Evolutionary conservation across 176 grass and related monocot genomes (phyloP).

Genomic region (Areca catechu): DNA sequence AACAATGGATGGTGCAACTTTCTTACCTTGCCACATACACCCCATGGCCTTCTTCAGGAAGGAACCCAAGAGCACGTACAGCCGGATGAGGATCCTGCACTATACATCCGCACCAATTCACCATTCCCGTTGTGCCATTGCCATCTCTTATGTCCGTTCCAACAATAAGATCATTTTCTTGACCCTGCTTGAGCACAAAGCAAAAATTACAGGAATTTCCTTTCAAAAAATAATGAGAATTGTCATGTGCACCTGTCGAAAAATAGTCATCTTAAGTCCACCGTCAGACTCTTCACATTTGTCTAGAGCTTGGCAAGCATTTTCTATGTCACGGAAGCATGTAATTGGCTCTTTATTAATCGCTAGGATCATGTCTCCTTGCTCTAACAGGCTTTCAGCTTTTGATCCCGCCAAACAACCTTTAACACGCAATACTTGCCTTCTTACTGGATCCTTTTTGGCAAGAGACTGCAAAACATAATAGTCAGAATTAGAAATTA

Average conservation of each 20-base stretch:
- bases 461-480: slow-evolving; percentile 48
- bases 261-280: slow-evolving; percentile 79
- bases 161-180: slow-evolving; percentile 78
- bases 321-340: slow-evolving; percentile 89
- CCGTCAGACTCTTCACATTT: slow-evolving; percentile 38
- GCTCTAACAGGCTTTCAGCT: slow-evolving; percentile 84
- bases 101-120: slow-evolving; percentile 97
- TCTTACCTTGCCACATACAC: slow-evolving; percentile 98
- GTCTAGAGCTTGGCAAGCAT: slow-evolving; percentile 78
- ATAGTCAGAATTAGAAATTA: too few relatives aligned
- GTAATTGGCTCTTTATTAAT: slow-evolving; percentile 91
- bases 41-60: slow-evolving; percentile 97
- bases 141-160: slow-evolving; percentile 96
- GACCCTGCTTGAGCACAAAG: slow-evolving; percentile 50
- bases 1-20: not conserved
- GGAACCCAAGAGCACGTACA: slow-evolving; percentile 87
- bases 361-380: slow-evolving; percentile 98
- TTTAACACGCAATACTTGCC: slow-evolving; percentile 92
- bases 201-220: slow-evolving; percentile 3
- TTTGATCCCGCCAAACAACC: slow-evolving; percentile 98
- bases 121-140: slow-evolving; percentile 85
- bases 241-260: slow-evolving; percentile 47
- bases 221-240: too few relatives aligned
- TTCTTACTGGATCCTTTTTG: slow-evolving; percentile 93
- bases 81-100: slow-evolving; percentile 98